Conservation (phyloP, 345 rosid species). For the Salix viminalis region DNA sequence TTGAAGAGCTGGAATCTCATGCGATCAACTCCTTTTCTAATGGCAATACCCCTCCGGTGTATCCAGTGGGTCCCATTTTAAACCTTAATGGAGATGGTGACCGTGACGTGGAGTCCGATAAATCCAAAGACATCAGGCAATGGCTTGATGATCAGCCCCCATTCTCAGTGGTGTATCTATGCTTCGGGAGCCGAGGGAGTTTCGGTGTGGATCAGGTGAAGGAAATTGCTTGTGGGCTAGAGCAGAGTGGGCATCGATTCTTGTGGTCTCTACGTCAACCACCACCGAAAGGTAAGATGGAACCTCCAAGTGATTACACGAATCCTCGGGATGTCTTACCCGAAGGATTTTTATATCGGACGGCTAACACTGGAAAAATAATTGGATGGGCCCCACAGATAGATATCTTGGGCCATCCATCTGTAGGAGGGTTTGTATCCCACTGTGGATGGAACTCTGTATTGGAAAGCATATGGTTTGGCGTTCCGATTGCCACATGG, state of each 20-base stretch:
- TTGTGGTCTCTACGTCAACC: conserved; percentile 20
- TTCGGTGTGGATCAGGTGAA: conserved; percentile 8
- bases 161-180: conserved; percentile 12
- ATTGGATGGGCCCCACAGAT: conserved; percentile 11
- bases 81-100: background rate
- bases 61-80: conserved; percentile 11
- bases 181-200: conserved; percentile 14
- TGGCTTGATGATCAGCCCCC: conserved; percentile 20
- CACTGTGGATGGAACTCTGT: conserved; percentile 16
- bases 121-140: background rate
- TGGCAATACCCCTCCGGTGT: background rate
- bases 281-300: background rate
- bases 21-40: background rate
- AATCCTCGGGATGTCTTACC: background rate
- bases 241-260: conserved; percentile 4
- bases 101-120: too few species aligned
- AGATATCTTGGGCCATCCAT: background rate
- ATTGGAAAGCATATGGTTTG: conserved; percentile 9
- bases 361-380: conserved; percentile 1
- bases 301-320: background rate
- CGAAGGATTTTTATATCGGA: background rate
- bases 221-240: conserved; percentile 11
- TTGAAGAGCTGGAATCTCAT: conserved; percentile 6
- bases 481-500: conserved; percentile 13
- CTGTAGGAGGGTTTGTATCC: conserved; percentile 10